A percentile compares a stretch with the other conserved stretches of the same genome.
phyloP scores from a whole-genome alignment of 345 rosid species.

The Linum tenue region DNA sequence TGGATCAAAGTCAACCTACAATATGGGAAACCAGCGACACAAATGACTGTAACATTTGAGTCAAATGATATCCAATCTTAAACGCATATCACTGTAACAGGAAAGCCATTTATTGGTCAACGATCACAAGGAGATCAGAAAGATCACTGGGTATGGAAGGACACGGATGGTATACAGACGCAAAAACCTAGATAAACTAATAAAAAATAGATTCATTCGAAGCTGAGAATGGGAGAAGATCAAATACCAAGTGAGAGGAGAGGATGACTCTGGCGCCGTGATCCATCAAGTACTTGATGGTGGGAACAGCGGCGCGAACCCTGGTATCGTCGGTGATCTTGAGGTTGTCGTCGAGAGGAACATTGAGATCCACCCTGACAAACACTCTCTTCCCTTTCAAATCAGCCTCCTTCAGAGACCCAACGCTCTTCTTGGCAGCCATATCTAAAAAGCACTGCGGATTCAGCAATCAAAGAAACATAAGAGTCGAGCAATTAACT shows the following conservation, averaged over 20 bases:
- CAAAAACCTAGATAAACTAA: not conserved
- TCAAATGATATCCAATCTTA: too few relatives aligned
- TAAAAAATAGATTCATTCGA: not conserved
- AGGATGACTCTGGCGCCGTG: conserved; percentile 39
- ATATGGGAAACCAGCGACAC: too few relatives aligned
- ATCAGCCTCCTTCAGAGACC: conserved; percentile 2
- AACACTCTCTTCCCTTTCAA: conserved; percentile 5
- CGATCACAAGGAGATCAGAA: too few relatives aligned
- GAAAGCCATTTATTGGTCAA: too few relatives aligned
- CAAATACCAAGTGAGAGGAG: conserved; percentile 36
- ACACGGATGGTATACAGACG: too few relatives aligned
- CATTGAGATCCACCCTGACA: conserved; percentile 46
- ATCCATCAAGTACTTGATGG: conserved; percentile 40
- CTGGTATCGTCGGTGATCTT: conserved; percentile 47
- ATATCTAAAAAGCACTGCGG: not conserved
- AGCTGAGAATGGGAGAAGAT: not conserved
- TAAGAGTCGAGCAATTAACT: not conserved
- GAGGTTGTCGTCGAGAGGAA: conserved; percentile 40
- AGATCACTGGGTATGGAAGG: too few relatives aligned
- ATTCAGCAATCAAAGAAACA: not conserved
- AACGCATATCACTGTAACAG: too few relatives aligned
- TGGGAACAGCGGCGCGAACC: conserved; percentile 50
- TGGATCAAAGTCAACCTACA: too few relatives aligned
- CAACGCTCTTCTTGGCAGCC: conserved; percentile 6
- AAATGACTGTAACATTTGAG: too few relatives aligned